These are phyloP conservation scores for Verticillium zaregamsianum DNA, from an alignment of 2,329 filamentous ascomycete genomes.

Conservation along the genomic window DNA sequence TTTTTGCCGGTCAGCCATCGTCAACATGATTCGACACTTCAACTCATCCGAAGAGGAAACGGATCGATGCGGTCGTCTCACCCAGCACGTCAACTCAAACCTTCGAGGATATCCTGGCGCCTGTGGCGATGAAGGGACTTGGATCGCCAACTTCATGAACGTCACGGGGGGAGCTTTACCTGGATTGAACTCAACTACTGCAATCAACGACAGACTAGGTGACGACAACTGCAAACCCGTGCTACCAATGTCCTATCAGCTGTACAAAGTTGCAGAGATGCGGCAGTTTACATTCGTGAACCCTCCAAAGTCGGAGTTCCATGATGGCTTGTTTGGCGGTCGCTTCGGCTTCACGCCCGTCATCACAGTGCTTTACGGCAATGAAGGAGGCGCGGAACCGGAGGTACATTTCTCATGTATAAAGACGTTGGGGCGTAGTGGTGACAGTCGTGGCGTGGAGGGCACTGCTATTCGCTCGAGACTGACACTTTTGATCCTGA, in stretches of 20 bases:
- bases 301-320: background rate
- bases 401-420: no score
- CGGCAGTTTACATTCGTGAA: conserved; percentile 1
- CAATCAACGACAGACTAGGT: background rate
- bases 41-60: background rate
- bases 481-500: no score
- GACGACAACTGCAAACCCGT: background rate
- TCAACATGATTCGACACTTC: conserved; percentile 2
- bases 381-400: background rate
- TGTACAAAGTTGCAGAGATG: conserved; percentile 3
- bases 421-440: no score
- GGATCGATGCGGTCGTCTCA: background rate
- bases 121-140: conserved; percentile 1
- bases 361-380: background rate
- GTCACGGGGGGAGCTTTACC: conserved; percentile 2
- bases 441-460: no score
- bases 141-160: conserved; percentile 5
- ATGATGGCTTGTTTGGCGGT: background rate
- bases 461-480: no score
- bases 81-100: conserved; percentile 3
- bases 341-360: background rate
- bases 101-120: background rate
- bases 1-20: background rate
- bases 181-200: background rate
- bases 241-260: background rate